phyloP scores from a whole-genome alignment of 495 filamentous ascomycete species.

The Tetracladium marchalianum region DNA sequence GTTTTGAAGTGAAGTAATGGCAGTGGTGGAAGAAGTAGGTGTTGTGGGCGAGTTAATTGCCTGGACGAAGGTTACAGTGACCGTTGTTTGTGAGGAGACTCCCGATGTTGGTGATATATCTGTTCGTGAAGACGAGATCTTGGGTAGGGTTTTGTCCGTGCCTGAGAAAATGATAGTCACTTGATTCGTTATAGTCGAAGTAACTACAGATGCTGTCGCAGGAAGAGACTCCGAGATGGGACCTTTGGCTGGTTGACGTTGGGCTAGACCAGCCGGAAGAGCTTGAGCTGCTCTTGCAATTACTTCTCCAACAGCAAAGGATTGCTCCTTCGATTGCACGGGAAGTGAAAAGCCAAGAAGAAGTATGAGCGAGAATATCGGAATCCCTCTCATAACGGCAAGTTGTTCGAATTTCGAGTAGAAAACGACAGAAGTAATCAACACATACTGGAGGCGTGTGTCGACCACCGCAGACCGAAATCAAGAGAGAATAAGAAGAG shows the following conservation, averaged over 20 bases:
- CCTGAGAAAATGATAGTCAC: no score
- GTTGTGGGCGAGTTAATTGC: no score
- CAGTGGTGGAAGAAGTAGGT: conserved; percentile 2
- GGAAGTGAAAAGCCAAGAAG: conserved; percentile 2
- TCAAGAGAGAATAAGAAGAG: conserved; percentile 2
- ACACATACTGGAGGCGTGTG: conserved; percentile 10
- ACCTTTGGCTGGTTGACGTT: no score
- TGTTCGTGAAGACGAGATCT: conserved; percentile 2
- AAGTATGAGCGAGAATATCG: not conserved
- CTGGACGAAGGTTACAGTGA: not conserved
- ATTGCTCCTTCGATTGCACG: not conserved
- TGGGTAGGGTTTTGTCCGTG: not conserved
- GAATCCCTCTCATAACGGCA: no score
- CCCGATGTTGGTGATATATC: not conserved
- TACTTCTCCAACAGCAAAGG: no score
- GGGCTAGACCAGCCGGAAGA: no score
- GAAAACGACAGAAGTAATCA: conserved; percentile 5
- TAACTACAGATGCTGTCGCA: no score
- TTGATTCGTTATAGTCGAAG: no score
- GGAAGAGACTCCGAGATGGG: no score
- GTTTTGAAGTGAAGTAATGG: not conserved
- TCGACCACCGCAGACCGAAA: conserved; percentile 7
- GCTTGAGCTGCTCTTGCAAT: no score
- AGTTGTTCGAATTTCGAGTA: no score
- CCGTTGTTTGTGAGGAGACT: not conserved